Evolutionary conservation across 805 yeast genomes (phyloP).

Genomic region (Yamadazyma laniorum): DNA sequence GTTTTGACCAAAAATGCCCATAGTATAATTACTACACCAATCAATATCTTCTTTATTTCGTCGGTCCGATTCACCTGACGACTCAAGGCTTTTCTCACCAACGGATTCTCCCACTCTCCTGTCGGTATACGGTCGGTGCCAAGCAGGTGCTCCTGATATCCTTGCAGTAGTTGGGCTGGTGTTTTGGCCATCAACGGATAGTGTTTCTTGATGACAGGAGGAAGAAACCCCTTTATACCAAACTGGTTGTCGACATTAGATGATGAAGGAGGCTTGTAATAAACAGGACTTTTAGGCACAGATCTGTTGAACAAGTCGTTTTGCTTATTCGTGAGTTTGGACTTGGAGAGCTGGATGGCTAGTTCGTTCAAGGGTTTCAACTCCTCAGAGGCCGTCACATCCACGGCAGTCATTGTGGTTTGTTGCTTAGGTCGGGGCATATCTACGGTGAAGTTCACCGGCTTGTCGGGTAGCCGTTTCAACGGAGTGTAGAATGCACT

Average conservation of each 20-base stretch:
- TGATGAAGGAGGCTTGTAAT: slow-evolving; percentile 32
- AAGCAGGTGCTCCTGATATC: neutral
- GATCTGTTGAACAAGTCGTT: slow-evolving; percentile 9
- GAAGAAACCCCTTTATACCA: slow-evolving; percentile 27
- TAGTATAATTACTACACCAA: slow-evolving; percentile 28
- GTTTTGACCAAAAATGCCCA: slow-evolving; percentile 14
- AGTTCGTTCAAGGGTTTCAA: slow-evolving; percentile 11
- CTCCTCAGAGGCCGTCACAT: slow-evolving; percentile 2
- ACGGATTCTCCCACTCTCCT: slow-evolving; percentile 42
- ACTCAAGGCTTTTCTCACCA: slow-evolving; percentile 42
- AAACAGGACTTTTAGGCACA: slow-evolving; percentile 21
- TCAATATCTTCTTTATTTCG: slow-evolving; percentile 28
- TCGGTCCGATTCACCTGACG: slow-evolving; percentile 44
- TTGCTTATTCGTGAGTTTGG: slow-evolving; percentile 9
- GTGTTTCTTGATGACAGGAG: slow-evolving; percentile 11
- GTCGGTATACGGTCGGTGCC: slow-evolving; percentile 13
- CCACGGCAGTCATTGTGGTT: neutral
- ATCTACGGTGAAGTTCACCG: slow-evolving; percentile 6
- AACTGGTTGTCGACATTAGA: slow-evolving; percentile 22
- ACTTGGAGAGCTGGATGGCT: slow-evolving; percentile 9
- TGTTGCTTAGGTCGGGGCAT: neutral
- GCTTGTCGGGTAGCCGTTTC: slow-evolving; percentile 13
- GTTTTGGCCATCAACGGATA: slow-evolving; percentile 3
- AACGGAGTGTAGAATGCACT: slow-evolving; percentile 14
- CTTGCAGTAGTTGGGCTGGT: neutral